Conservation (phyloP, 352 stramenopile species). For the Pythium grandisporangium region DNA sequence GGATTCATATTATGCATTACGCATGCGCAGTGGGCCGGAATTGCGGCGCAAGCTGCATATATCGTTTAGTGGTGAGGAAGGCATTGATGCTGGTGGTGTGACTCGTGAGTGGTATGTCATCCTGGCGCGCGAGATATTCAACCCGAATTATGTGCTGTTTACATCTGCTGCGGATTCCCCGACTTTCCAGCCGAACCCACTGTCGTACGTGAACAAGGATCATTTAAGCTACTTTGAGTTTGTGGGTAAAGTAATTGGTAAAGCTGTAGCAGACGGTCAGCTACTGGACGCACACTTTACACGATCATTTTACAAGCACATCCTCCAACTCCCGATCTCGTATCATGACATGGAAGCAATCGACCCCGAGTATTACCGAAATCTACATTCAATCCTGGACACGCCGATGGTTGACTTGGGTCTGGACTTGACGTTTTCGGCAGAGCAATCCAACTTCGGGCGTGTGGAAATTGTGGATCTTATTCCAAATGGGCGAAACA, state of each 20-base stretch:
- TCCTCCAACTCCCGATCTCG: constrained; percentile 95
- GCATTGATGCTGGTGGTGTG: constrained; percentile 97
- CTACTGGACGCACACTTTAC: constrained; percentile 99
- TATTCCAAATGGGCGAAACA: constrained; percentile 79
- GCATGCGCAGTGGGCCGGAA: constrained; percentile 94
- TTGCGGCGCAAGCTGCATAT: constrained; percentile 96
- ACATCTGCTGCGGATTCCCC: constrained; percentile 97
- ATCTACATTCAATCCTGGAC: constrained; percentile 87
- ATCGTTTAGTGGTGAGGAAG: constrained; percentile 96
- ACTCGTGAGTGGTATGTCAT: constrained; percentile 99
- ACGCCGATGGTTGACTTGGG: constrained; percentile 78
- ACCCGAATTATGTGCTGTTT: constrained; percentile 99
- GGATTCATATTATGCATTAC: constrained; percentile 97
- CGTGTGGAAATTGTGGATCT: constrained; percentile 85
- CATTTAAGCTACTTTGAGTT: constrained; percentile 99
- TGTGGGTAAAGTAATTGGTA: constrained; percentile 97
- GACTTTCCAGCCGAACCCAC: constrained; percentile 98
- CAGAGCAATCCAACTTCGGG: constrained; percentile 87
- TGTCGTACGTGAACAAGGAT: constrained; percentile 98
- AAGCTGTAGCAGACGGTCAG: constrained; percentile 97
- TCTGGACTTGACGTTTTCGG: constrained; percentile 91
- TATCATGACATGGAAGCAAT: constrained; percentile 99
- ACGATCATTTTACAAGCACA: constrained; percentile 98
- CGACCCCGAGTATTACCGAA: constrained; percentile 94
- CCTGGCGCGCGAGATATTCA: constrained; percentile 99